Evolutionary conservation across 2,329 filamentous ascomycete species (phyloP).

Genomic region (Diaporthe sp.): DNA sequence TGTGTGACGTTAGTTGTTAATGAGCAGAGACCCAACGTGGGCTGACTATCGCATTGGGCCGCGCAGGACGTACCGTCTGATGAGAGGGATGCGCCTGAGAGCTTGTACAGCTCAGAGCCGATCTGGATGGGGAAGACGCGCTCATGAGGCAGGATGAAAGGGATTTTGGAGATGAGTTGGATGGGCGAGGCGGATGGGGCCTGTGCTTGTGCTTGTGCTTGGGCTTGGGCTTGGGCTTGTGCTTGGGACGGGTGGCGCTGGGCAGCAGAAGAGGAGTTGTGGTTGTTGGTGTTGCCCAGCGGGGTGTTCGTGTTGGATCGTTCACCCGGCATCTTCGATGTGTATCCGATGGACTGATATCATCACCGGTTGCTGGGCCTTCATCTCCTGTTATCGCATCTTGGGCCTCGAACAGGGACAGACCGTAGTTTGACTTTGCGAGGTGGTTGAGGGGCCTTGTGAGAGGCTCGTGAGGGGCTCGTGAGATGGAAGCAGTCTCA

Average conservation of each 20-base stretch:
- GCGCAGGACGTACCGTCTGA: conserved; percentile 73
- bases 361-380: conserved; percentile 14
- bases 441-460: not conserved
- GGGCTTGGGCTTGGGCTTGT: not conserved
- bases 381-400: conserved; percentile 5
- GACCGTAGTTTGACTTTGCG: not conserved
- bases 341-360: conserved; percentile 11
- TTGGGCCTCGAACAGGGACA: conserved; percentile 4
- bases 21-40: not conserved
- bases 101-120: conserved; percentile 78
- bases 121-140: conserved; percentile 83
- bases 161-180: conserved; percentile 62
- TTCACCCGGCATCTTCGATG: conserved; percentile 29
- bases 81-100: conserved; percentile 80
- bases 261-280: not conserved
- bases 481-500: not conserved
- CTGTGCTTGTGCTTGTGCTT: not conserved
- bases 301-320: conserved; percentile 32
- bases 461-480: conserved; percentile 1
- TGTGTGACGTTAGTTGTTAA: conserved; percentile 52
- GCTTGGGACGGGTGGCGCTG: conserved; percentile 16
- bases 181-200: conserved; percentile 35
- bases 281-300: conserved; percentile 15
- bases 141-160: conserved; percentile 74
- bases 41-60: not conserved